Percentiles rank a stretch among this genome's conserved stretches.
Evolutionary conservation across 2,329 filamentous ascomycete genomes (phyloP).

Genomic region (Furcasterigmium sp.): DNA sequence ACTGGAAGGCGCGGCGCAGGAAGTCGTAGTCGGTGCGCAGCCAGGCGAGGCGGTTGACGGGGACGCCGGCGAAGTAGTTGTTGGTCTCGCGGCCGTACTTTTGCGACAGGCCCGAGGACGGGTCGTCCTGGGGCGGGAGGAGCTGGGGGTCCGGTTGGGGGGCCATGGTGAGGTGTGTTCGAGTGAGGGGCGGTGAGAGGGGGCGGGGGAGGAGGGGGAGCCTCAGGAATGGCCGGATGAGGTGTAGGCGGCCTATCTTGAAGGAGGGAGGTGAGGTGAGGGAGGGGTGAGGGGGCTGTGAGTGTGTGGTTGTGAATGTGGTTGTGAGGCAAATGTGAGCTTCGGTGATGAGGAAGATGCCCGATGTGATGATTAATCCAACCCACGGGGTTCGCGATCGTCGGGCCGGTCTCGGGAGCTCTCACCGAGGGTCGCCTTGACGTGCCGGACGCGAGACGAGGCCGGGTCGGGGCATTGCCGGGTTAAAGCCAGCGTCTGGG

Average conservation of each 20-base stretch:
- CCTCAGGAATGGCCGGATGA: neutral
- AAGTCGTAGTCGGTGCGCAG: conserved; percentile 67
- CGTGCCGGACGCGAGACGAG: no score
- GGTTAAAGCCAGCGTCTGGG: no score
- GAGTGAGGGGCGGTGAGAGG: neutral
- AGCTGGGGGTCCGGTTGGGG: conserved; percentile 29
- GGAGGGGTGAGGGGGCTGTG: neutral
- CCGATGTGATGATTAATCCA: neutral
- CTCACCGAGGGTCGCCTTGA: no score
- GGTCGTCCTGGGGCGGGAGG: conserved; percentile 33
- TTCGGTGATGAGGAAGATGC: neutral
- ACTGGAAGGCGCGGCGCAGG: conserved; percentile 59
- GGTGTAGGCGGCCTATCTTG: neutral
- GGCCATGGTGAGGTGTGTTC: conserved; percentile 19
- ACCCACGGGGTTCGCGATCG: neutral
- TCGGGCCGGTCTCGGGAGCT: no score
- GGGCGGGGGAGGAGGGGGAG: neutral
- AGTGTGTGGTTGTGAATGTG: neutral
- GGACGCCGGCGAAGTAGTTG: conserved; percentile 80
- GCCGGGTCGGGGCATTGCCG: no score
- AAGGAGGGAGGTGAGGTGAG: neutral
- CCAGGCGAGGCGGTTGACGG: conserved; percentile 75
- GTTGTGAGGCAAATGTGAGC: neutral
- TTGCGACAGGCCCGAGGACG: conserved; percentile 64
- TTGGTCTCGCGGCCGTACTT: conserved; percentile 76